Percentiles rank a stretch among this genome's conserved stretches.
Conservation (phyloP, 768 basidiomycete genomes). For the Suillus subluteus region DNA sequence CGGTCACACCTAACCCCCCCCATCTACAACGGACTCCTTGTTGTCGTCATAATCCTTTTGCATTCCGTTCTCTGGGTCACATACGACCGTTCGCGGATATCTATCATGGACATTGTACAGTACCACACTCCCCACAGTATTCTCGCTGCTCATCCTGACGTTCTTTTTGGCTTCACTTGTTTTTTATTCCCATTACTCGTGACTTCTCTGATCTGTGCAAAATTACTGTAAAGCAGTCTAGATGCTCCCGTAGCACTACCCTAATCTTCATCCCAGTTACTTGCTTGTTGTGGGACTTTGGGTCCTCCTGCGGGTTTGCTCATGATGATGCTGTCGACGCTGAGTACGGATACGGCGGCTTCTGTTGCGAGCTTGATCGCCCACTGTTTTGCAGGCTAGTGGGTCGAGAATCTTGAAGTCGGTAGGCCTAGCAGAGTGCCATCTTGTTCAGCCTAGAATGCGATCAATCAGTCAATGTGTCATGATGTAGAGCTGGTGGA, state of each 20-base stretch:
- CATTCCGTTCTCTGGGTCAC: conserved; percentile 4
- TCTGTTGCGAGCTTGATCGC: conserved; percentile 90
- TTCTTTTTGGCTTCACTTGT: conserved; percentile 15
- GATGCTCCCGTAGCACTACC: conserved; percentile 13
- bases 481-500: background rate
- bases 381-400: conserved; percentile 89
- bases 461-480: conserved; percentile 7
- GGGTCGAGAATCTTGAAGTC: conserved; percentile 80
- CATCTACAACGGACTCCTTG: conserved; percentile 20
- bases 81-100: conserved; percentile 22
- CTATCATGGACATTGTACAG: conserved; percentile 39
- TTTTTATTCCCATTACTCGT: conserved; percentile 17
- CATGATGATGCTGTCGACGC: conserved; percentile 98
- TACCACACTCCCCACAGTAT: conserved; percentile 18
- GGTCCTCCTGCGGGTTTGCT: conserved; percentile 60
- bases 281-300: conserved; percentile 77
- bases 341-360: conserved; percentile 87
- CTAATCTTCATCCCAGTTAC: conserved; percentile 85
- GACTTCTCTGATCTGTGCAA: conserved; percentile 23
- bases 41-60: conserved; percentile 29
- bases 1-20: conserved; percentile 10
- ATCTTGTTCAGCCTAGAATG: conserved; percentile 68
- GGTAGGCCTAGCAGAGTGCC: conserved; percentile 70
- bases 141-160: conserved; percentile 1
- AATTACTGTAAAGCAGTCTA: conserved; percentile 33